Evolutionary conservation across 768 basidiomycete species (phyloP).

Genomic region (Boletus insuetus): DNA sequence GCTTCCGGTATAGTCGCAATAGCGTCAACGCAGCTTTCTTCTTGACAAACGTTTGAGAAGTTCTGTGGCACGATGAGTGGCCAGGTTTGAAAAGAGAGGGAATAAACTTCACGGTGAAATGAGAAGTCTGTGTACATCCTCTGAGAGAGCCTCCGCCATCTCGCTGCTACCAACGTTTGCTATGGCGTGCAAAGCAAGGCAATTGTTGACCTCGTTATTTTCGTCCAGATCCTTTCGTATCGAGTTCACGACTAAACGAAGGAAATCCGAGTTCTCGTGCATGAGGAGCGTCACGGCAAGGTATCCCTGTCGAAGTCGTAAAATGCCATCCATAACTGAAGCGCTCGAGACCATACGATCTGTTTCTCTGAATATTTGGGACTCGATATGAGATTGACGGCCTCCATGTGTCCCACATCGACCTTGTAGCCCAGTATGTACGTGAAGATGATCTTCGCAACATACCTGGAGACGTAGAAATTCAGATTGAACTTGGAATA

Average conservation of each 20-base stretch:
- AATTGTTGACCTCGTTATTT: slow-evolving; percentile 92
- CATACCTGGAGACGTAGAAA: slow-evolving; percentile 59
- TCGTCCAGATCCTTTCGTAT: slow-evolving; percentile 96
- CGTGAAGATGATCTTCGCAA: slow-evolving; percentile 98
- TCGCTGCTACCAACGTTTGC: slow-evolving; percentile 97
- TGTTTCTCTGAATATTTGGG: slow-evolving; percentile 98
- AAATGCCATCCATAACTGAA: background rate
- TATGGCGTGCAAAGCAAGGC: slow-evolving; percentile 95
- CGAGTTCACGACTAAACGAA: slow-evolving; percentile 95
- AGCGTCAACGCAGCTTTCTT: slow-evolving; percentile 97
- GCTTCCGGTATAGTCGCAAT: slow-evolving; percentile 91
- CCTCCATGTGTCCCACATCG: slow-evolving; percentile 99
- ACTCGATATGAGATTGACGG: slow-evolving; percentile 95
- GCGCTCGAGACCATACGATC: slow-evolving; percentile 62
- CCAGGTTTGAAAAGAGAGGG: slow-evolving; percentile 6
- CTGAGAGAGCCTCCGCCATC: slow-evolving; percentile 94
- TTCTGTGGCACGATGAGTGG: slow-evolving; percentile 46
- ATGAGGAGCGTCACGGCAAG: slow-evolving; percentile 94
- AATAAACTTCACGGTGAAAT: slow-evolving; percentile 78
- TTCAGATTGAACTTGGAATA: slow-evolving; percentile 16
- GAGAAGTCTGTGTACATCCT: slow-evolving; percentile 90
- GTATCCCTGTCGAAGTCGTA: slow-evolving; percentile 67
- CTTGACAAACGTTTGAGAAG: slow-evolving; percentile 92
- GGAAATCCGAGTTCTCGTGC: slow-evolving; percentile 98
- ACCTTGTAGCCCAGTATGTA: slow-evolving; percentile 99